Evolutionary conservation across 1,284 basidiomycete genomes (phyloP), one percentile per base, ranked within the genome.

Genomic region (Trametes pubescens): DNA sequence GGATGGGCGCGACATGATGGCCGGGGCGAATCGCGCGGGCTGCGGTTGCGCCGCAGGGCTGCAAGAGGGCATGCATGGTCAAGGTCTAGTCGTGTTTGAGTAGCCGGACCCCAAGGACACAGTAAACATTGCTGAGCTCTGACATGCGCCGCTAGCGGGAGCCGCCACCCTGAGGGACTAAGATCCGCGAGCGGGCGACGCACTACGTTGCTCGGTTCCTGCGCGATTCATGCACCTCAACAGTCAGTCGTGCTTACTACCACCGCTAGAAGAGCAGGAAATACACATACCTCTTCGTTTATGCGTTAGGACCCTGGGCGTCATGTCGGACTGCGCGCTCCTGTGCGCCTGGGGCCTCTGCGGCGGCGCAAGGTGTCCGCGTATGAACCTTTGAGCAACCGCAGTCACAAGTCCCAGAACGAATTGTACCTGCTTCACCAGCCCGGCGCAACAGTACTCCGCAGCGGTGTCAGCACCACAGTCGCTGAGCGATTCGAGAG

Each of bases 81-180:
- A 24, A 18, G 11, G 16, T 10, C 37, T 11, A 29, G 47, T 32
- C 29, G 29, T 32, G 29, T 18, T 51, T 56, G 38, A 56, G 54
- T 61, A 61, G 48, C 60, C 60, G 60, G 60, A 13, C 53, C 32
- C 43, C 18, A 16, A 29, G 22, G 24, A 34, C 40, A 32, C 43
- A 46, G 51, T 14, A 22, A 32, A 44, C 51, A 46, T 59, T 59
- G 18, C 22, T 59, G 40, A 10, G 35, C 44, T 16, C 5, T 59
- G 35, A 51, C 57, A 29, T 51, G n/a, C 18, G 13, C n/a, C n/a
- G n/a, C n/a, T 18, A 34, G 46, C n/a, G n/a, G 11, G 29, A 9
- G 10, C 40, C 48, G 57, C 34, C 22, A 38, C 38, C n/a, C n/a
- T n/a, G n/a, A n/a, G n/a, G n/a, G 10, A 35, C 26, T 38, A 29